Conservation (phyloP, 2,329 filamentous ascomycete species). For the Alternaria ethzedia region DNA sequence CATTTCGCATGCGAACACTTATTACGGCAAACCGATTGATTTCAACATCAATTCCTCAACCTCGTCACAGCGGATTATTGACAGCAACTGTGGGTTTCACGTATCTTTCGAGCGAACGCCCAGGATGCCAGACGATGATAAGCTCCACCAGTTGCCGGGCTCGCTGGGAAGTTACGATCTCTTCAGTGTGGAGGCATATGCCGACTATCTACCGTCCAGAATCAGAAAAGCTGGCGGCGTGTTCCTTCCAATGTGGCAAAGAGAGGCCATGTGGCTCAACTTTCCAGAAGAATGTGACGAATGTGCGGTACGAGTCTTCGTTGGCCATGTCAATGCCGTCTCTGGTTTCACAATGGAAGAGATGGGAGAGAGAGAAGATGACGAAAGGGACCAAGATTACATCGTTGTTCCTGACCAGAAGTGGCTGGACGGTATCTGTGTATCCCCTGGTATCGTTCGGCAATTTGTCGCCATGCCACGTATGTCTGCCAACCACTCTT, state of each 20-base stretch:
- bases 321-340: not conserved
- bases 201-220: not conserved
- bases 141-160: not conserved
- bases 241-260: not conserved
- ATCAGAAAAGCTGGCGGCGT: not conserved
- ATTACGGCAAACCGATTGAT: too few relatives aligned
- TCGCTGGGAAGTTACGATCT: not conserved
- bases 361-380: too few relatives aligned
- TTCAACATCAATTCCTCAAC: too few relatives aligned
- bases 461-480: not conserved
- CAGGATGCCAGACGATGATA: not conserved
- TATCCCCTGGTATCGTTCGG: not conserved
- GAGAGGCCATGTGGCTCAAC: slow-evolving; percentile 1
- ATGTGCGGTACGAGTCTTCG: not conserved
- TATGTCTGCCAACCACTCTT: not conserved
- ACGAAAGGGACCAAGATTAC: too few relatives aligned
- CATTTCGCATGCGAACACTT: too few relatives aligned
- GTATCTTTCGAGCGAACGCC: not conserved
- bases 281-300: not conserved
- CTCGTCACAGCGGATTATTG: too few relatives aligned
- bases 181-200: not conserved
- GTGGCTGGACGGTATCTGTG: not conserved
- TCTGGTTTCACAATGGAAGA: not conserved
- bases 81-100: not conserved
- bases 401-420: not conserved